Evolutionary conservation across 345 rosid genomes (phyloP), one percentile per base, ranked within the genome.

Genomic region (Eucalyptus cladocalyx): DNA sequence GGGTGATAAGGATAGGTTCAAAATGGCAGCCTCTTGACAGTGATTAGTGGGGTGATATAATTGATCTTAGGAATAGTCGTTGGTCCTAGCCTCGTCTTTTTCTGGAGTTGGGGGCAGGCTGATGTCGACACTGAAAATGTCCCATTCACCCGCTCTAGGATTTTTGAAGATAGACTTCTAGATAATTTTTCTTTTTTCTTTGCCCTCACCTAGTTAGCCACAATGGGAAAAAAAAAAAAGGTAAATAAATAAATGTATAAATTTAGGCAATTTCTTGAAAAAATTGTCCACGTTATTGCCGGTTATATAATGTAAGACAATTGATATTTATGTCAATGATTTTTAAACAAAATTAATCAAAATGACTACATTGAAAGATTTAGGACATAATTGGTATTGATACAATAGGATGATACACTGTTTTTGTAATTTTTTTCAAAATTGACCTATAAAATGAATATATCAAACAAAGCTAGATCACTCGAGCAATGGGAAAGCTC

Each of bases 281-380:
- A 65, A 30, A 14, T 62, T 65, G 2, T 65, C 3, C 3, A 65
- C 1, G 4, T n/a, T 65, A n/a, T 16, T 7, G 6, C 5, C 0
- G 7, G 10, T 16, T 7, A 0, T n/a, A 30, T 8, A 0, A 15
- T 7, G 37, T 15, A 15, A 30, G 5, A 65, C 9, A 14, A 2
- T 65, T 30, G 10, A 14, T 2, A 32, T 65, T 30, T 14, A 0
- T n/a, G 16, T 65, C 0, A 0, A 0, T 9, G 3, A 65, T 15
- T n/a, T n/a, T 0, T 8, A 3, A 30, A 0, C 3, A 65, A 15
- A 65, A 65, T 65, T 15, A 0, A 7, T 15, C 9, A n/a, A 0
- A 65, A 65, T 30, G 37, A 65, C 37, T n/a, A 65, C 6, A 65
- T 15, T 60, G n/a, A 60, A 60, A 60, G n/a, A 60, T 60, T 60